Evolutionary conservation across 371 early-diverging fungal species (phyloP).

Genomic region (Thermomucor indicae-seudaticae): DNA sequence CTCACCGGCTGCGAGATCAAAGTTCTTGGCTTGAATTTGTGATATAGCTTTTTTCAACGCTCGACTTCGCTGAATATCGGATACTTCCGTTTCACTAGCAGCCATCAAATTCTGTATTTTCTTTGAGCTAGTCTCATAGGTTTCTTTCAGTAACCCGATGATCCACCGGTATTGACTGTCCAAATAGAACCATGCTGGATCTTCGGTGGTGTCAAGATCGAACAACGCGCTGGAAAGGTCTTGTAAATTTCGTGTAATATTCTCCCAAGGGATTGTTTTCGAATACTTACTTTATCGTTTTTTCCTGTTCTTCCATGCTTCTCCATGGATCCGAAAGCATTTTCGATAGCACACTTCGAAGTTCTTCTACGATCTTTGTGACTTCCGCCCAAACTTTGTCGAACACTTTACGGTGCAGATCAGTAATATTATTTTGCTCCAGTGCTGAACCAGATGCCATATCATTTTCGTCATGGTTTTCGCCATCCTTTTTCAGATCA

Average conservation of each 20-base stretch:
- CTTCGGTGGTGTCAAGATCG: conserved; percentile 77
- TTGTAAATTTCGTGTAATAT: neutral
- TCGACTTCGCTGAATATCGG: conserved; percentile 27
- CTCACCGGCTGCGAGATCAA: conserved; percentile 29
- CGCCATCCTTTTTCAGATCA: conserved; percentile 32
- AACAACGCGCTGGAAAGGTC: conserved; percentile 56
- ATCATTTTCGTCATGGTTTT: conserved; percentile 14
- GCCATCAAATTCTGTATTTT: conserved; percentile 24
- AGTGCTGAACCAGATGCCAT: no score
- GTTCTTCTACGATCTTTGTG: conserved; percentile 70
- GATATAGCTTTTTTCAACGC: conserved; percentile 30
- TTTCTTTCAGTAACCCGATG: conserved; percentile 65
- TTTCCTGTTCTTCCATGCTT: conserved; percentile 88
- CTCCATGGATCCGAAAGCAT: conserved; percentile 77
- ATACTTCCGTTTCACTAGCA: conserved; percentile 23
- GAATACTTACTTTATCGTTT: conserved; percentile 70
- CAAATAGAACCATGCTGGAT: conserved; percentile 90
- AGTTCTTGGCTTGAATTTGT: conserved; percentile 19
- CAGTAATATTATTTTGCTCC: conserved; percentile 38
- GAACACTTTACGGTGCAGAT: conserved; percentile 79
- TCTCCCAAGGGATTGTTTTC: neutral
- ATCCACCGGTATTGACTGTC: conserved; percentile 89
- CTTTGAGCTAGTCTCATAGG: conserved; percentile 53
- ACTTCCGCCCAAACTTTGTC: conserved; percentile 94
- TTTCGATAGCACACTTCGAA: conserved; percentile 68